These are phyloP conservation scores for Exidia glandulosa DNA, from an alignment of 768 basidiomycete species.

Conservation along the genomic window DNA sequence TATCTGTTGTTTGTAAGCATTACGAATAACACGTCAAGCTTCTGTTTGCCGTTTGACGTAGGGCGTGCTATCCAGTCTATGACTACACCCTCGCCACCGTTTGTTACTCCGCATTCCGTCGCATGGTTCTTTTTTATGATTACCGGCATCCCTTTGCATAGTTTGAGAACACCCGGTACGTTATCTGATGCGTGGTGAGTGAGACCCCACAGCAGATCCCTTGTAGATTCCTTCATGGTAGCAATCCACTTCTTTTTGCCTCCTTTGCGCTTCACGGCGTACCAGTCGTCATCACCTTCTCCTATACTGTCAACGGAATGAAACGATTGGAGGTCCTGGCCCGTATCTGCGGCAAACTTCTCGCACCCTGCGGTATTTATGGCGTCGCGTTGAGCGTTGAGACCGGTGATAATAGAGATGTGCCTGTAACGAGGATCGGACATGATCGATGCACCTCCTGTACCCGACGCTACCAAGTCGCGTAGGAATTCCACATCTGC, in stretches of 20 bases:
- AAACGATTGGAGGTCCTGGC: not conserved
- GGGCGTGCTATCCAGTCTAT: conserved; percentile 5
- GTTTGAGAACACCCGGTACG: conserved; percentile 9
- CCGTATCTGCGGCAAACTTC: not conserved
- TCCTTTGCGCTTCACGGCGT: not conserved
- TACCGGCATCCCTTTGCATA: conserved; percentile 15
- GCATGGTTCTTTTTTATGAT: conserved; percentile 13
- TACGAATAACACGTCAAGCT: conserved; percentile 8
- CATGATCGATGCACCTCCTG: not conserved
- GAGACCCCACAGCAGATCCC: conserved; percentile 12
- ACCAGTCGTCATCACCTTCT: not conserved
- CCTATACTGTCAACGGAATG: not conserved
- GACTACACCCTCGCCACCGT: conserved; percentile 14
- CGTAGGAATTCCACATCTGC: not conserved
- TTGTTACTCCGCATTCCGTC: conserved; percentile 14
- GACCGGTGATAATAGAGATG: not conserved
- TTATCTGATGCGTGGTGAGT: conserved; percentile 9
- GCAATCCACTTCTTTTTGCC: not conserved
- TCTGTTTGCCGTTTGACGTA: not conserved
- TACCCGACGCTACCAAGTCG: not conserved
- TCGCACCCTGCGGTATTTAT: not conserved
- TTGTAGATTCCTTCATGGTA: not conserved
- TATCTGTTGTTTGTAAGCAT: conserved; percentile 5
- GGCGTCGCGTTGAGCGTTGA: not conserved
- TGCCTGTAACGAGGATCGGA: not conserved